A percentile compares a stretch with the other conserved stretches of the same genome.
Evolutionary conservation across 2,329 filamentous ascomycete genomes (phyloP).

Genomic region (Colletotrichum echinochloae): DNA sequence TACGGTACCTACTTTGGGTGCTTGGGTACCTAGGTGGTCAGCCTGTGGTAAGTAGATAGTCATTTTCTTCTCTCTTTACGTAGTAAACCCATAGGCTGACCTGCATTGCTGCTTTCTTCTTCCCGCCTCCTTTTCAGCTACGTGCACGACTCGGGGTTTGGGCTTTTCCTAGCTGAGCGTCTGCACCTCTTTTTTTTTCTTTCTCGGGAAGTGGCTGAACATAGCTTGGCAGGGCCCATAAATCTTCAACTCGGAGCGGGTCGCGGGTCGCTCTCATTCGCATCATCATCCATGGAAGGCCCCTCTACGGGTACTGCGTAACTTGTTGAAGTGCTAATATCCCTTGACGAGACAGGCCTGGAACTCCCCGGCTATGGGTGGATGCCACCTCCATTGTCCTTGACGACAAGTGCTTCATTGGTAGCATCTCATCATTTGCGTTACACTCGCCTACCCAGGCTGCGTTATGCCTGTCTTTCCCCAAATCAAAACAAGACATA

Average conservation of each 20-base stretch:
- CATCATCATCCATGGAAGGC: constrained; percentile 16
- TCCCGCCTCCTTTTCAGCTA: constrained; percentile 10
- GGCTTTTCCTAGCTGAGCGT: not conserved
- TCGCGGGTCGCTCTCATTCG: constrained; percentile 15
- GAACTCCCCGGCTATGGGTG: constrained; percentile 25
- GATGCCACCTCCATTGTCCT: constrained; percentile 23
- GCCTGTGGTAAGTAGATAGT: not conserved
- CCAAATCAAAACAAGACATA: constrained; percentile 30
- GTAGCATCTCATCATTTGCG: constrained; percentile 21
- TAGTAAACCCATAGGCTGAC: not conserved
- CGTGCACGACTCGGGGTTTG: not conserved
- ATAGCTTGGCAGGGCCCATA: not conserved
- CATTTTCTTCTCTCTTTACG: not conserved
- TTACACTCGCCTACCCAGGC: constrained; percentile 7
- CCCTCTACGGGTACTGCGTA: too few species aligned
- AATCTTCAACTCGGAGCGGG: constrained; percentile 15
- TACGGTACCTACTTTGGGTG: not conserved
- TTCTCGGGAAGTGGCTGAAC: not conserved
- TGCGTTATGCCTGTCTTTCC: not conserved
- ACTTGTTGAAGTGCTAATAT: constrained; percentile 6
- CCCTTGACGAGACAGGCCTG: constrained; percentile 18
- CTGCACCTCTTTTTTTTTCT: not conserved
- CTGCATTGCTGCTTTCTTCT: not conserved
- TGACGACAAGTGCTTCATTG: constrained; percentile 21
- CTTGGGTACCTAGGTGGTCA: too few species aligned